Conservation (phyloP, 202 grass and related monocot species). For the Setaria viridis region DNA sequence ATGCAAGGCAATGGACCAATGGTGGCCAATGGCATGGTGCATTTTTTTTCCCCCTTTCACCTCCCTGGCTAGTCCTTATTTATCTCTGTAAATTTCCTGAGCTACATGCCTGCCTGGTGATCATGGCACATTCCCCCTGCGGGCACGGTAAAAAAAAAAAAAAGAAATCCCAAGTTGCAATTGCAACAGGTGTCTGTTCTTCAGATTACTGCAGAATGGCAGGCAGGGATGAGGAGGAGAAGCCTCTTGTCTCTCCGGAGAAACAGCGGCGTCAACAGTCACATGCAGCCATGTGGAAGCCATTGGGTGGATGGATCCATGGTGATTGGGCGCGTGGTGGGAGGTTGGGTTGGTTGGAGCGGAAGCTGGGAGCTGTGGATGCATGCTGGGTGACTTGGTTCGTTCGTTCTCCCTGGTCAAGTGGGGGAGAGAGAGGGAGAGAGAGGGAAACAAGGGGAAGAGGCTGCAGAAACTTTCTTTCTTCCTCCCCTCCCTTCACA, state of each 20-base stretch:
- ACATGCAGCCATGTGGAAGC: conserved; percentile 16
- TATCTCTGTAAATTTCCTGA: conserved; percentile 24
- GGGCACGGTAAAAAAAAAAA: neutral
- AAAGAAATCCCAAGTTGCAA: neutral
- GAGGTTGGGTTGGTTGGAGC: neutral
- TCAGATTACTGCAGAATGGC: conserved; percentile 23
- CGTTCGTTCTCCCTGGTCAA: neutral
- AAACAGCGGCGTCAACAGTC: neutral
- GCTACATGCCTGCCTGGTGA: neutral
- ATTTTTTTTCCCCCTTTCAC: too few species aligned
- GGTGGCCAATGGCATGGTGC: neutral
- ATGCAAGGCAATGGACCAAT: conserved; percentile 1
- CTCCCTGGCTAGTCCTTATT: neutral
- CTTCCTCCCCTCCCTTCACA: neutral
- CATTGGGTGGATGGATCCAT: conserved; percentile 13
- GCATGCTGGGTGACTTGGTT: neutral
- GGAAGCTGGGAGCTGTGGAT: neutral
- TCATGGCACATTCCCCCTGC: conserved; percentile 10
- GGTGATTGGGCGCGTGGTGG: neutral
- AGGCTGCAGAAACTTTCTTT: neutral
- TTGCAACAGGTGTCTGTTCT: neutral
- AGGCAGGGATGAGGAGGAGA: neutral
- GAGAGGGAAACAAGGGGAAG: neutral
- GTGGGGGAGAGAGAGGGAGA: neutral
- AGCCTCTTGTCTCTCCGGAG: conserved; percentile 11